Conservation (phyloP, 2,329 filamentous ascomycete genomes). For the Proliferodiscus dingleyae region DNA sequence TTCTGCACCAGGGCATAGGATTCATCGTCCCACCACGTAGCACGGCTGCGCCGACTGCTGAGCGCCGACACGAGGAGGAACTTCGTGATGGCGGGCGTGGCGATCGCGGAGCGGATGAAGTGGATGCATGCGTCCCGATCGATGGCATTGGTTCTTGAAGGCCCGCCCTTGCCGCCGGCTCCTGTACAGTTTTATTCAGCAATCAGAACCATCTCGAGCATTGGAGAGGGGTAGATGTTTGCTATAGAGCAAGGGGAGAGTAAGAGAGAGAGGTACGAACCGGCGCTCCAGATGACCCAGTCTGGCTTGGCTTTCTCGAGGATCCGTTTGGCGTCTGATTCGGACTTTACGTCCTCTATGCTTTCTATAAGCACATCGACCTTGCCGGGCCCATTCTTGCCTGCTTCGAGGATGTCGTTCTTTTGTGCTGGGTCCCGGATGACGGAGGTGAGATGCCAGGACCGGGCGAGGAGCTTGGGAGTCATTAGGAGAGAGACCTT, state of each 20-base stretch:
- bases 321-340: conserved; percentile 50
- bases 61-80: conserved; percentile 63
- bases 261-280: conserved; percentile 35
- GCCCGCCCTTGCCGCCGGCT: conserved; percentile 54
- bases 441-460: conserved; percentile 73
- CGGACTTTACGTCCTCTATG: conserved; percentile 63
- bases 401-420: conserved; percentile 51
- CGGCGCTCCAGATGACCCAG: conserved; percentile 65
- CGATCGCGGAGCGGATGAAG: conserved; percentile 55
- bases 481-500: conserved; percentile 72
- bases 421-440: conserved; percentile 70
- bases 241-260: background rate
- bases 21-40: conserved; percentile 52
- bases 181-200: conserved; percentile 32
- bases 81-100: conserved; percentile 49
- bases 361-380: conserved; percentile 59
- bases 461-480: conserved; percentile 66
- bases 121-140: conserved; percentile 60
- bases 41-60: conserved; percentile 45
- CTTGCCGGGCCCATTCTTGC: conserved; percentile 48
- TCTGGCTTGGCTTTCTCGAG: conserved; percentile 57
- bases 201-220: background rate
- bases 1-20: conserved; percentile 38
- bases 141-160: conserved; percentile 52
- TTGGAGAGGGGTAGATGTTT: too few relatives aligned